Evolutionary conservation across 140 eudicot genomes (phyloP).

Genomic region (Erigeron philadelphicus): DNA sequence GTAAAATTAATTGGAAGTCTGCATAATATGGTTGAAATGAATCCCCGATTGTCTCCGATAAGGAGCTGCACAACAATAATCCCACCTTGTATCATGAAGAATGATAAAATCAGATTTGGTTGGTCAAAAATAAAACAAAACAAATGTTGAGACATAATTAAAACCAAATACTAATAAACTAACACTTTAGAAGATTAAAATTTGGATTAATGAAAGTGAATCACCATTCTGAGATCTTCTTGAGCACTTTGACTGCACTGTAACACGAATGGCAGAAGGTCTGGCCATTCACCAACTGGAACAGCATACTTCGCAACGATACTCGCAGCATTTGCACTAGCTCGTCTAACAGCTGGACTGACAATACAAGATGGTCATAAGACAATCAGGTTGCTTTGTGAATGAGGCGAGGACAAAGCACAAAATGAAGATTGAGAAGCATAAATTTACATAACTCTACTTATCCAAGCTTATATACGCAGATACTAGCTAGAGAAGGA

Average conservation of each 20-base stretch:
- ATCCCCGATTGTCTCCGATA: slow-evolving; percentile 77
- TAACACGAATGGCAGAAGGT: slow-evolving; percentile 72
- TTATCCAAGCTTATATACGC: slow-evolving; percentile 11
- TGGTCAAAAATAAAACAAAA: slow-evolving; percentile 5
- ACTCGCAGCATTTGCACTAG: slow-evolving; percentile 92
- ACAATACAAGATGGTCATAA: slow-evolving; percentile 25
- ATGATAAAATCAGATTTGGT: slow-evolving; percentile 6
- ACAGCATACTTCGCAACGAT: slow-evolving; percentile 81
- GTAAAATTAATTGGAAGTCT: slow-evolving; percentile 64
- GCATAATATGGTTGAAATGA: slow-evolving; percentile 75
- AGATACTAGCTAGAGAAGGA: slow-evolving; percentile 1
- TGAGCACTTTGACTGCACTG: slow-evolving; percentile 78
- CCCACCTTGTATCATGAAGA: slow-evolving; percentile 63
- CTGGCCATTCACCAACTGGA: slow-evolving; percentile 95
- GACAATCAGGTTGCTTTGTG: slow-evolving; percentile 13
- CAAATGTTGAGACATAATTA: slow-evolving; percentile 8
- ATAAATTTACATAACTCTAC: slow-evolving; percentile 10
- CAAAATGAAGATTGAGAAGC: slow-evolving; percentile 8
- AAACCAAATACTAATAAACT: slow-evolving; percentile 4
- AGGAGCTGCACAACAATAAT: slow-evolving; percentile 77
- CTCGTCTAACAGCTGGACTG: slow-evolving; percentile 91
- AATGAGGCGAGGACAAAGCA: slow-evolving; percentile 12
- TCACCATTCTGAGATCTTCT: slow-evolving; percentile 85
- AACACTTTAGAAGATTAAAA: background rate
- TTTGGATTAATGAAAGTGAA: slow-evolving; percentile 16